Evolutionary conservation across 1,284 basidiomycete species (phyloP), one percentile per base, ranked within the genome.

Genomic region (Hemileia vastatrix): DNA sequence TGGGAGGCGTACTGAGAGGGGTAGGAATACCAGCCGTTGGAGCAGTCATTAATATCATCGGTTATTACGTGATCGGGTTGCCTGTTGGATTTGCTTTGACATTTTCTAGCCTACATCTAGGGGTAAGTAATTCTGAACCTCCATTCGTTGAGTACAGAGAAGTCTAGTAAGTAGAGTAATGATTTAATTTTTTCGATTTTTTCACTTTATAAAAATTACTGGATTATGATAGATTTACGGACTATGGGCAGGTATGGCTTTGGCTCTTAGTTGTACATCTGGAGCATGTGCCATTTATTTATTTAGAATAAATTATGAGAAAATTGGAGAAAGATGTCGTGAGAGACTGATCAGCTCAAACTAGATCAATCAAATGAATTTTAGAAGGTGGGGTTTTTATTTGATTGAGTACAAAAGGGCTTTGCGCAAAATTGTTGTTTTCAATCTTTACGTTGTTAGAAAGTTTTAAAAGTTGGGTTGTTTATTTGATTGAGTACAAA

Each of bases 11-110:
- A 9, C 23, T 58, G 18, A 13, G 56, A 36, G 56, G 56, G 15
- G 44, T 45, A 47, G 56, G 56, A 32, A 58, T 33, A 48, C 56
- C 56, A 4, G 50, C 49, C 8, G 36, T 58, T 24, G 56, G 56
- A 13, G 56, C 45, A 4, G 8, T 58, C 21, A 58, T 58, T 21
- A 58, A 58, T 24, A 50, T 21, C 6, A 21, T 33, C 2, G 56
- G 56, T 19, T 58, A 58, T 24, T 58, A 58, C 33, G 45, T 33
- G 4, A 21, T 58, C 15, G 56, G 56, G 11, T 31, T 58, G 19
- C 56, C 56, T 6, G 23, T 58, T 18, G 56, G 56, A 27, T 21
- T 58, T 32, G 13, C 19, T 32, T 21, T 58, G 6, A 58, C 56
- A 2, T 58, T 58, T 32, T 58, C 56, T n/a, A 44, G 9, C 40